Evolutionary conservation across 208 protist species (phyloP).

Genomic region (Blechomonas ayalai): DNA sequence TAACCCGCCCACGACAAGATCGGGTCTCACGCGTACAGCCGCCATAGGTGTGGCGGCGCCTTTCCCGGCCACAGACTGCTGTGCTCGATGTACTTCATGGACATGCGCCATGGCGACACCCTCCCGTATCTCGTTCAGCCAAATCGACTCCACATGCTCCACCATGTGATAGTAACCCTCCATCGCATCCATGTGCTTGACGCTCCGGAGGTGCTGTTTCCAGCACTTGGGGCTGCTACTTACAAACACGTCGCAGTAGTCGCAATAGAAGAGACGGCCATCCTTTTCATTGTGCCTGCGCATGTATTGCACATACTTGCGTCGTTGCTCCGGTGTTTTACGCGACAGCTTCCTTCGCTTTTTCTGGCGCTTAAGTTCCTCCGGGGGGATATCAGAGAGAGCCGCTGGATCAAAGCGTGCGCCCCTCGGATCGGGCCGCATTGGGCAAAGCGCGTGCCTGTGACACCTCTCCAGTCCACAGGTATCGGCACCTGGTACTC

Average conservation of each 20-base stretch:
- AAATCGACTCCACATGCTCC: slow-evolving; percentile 36
- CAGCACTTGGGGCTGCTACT: slow-evolving; percentile 36
- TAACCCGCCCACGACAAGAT: slow-evolving; percentile 47
- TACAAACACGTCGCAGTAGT: slow-evolving; percentile 85
- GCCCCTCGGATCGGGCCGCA: too few relatives aligned
- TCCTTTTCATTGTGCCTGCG: slow-evolving; percentile 82
- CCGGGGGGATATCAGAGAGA: slow-evolving; percentile 13
- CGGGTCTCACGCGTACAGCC: slow-evolving; percentile 14
- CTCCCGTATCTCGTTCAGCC: slow-evolving; percentile 35
- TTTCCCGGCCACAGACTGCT: slow-evolving; percentile 21
- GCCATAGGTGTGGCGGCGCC: slow-evolving; percentile 24
- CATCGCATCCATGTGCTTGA: slow-evolving; percentile 52
- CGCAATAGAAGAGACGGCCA: slow-evolving; percentile 69
- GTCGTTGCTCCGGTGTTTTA: slow-evolving; percentile 60
- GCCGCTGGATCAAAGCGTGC: too few relatives aligned
- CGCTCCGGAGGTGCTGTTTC: slow-evolving; percentile 41
- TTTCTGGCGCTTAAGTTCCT: slow-evolving; percentile 30
- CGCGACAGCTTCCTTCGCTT: slow-evolving; percentile 24
- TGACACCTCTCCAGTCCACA: background rate
- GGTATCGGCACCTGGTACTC: too few relatives aligned
- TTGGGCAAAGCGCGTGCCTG: too few relatives aligned
- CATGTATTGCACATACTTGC: slow-evolving; percentile 40
- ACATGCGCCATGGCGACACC: slow-evolving; percentile 26
- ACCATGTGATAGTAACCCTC: slow-evolving; percentile 64
- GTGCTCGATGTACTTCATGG: slow-evolving; percentile 12